Base-by-base conservation (phyloP, 768 basidiomycete species). In the Gymnopilus junonius region DNA sequence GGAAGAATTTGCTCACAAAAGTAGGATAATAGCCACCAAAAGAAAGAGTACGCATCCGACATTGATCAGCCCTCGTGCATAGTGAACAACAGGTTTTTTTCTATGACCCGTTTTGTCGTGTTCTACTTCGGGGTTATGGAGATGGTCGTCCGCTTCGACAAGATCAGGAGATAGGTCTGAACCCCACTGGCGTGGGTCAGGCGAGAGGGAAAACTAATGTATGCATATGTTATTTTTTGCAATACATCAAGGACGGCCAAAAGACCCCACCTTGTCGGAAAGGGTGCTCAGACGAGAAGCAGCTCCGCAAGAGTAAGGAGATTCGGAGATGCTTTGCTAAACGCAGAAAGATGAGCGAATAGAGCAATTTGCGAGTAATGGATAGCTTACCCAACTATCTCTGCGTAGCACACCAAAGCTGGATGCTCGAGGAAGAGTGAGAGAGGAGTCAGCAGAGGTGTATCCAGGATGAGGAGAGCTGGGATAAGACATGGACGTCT, bases 151-250 rank as follows among this genome's bases (percentile, higher is more conserved):
- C 6, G 85, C 72, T 65, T 93, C 91, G 23, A 82, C 76, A 42
- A 80, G 65, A 70, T 86, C 82, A 4, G 80, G 78, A 21, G 82
- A 85, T 40, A 90, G 69, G 69, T 85, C 83, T 21, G 83, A 82
- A 21, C 88, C 87, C 91, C 91, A 92, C 23, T 78, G 76, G 17
- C 83, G 80, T 14, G 89, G 89, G 68, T 93, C 90, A 12, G 87
- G 80, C 2, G 87, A 78, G 17, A 92, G 77, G 10, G 87, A 83
- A 69, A 84, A 91, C 90, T 92, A 51, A 17, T 21, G 14, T 35
- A 46, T 34, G 14, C 54, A 25, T 57, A 21, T n/a, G 27, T 45
- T 34, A 58, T 63, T 55, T 29, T 17, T 14, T 25, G 27, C 35
- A 48, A 35, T 29, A n/a, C 27, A 14, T 34, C 31, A 43, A 39